phyloP scores from a whole-genome alignment of 23 red algal species.

The Gracilaria gracilis region DNA sequence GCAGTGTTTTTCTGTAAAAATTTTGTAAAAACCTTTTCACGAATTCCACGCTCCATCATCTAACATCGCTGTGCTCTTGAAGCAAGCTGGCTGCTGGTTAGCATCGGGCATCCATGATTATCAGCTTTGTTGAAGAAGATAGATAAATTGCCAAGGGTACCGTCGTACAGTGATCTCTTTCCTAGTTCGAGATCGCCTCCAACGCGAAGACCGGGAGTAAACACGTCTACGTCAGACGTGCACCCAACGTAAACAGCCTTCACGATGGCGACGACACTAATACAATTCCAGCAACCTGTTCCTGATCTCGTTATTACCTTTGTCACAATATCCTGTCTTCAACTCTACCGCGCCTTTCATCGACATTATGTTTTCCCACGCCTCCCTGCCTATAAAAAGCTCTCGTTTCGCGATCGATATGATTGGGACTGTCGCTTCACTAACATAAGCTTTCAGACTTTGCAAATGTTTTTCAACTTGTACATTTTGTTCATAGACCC shows the following conservation, averaged over 20 bases:
- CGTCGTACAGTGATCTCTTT: too few relatives aligned
- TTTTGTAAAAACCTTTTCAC: too few relatives aligned
- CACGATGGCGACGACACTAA: neutral
- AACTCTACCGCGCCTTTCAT: conserved; percentile 29
- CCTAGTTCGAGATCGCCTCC: too few relatives aligned
- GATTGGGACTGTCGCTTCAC: conserved; percentile 59
- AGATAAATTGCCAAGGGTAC: too few relatives aligned
- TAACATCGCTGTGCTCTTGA: too few relatives aligned
- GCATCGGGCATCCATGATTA: too few relatives aligned
- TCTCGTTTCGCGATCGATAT: conserved; percentile 46
- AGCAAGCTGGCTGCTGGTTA: too few relatives aligned
- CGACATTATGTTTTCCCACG: neutral
- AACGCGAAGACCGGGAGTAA: too few relatives aligned
- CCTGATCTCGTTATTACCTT: conserved; percentile 49
- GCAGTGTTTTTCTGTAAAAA: too few relatives aligned
- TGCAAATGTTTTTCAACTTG: conserved; percentile 54
- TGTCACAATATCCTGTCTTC: neutral
- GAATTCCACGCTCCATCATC: too few relatives aligned
- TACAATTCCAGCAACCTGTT: neutral
- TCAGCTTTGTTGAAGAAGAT: too few relatives aligned
- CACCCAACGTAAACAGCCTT: neutral
- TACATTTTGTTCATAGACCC: conserved; percentile 49
- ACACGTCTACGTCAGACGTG: too few relatives aligned
- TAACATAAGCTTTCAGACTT: conserved; percentile 56
- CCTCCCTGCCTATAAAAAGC: neutral